A percentile compares a stretch with the other conserved stretches of the same genome.
These are phyloP conservation scores for Hyphopichia fennica DNA, from an alignment of 1,139 yeast genomes.

Conservation along the genomic window DNA sequence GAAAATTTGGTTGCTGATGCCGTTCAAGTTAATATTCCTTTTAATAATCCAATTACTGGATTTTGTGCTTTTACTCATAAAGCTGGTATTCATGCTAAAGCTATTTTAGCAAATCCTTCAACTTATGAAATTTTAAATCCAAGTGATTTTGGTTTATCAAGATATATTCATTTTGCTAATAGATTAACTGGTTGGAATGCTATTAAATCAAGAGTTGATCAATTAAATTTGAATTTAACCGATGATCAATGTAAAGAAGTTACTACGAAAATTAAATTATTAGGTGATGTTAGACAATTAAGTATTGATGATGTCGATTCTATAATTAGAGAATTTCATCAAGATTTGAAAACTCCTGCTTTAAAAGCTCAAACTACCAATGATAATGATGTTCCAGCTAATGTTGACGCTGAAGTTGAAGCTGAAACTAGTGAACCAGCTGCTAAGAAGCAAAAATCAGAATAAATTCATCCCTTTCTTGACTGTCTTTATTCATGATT, in stretches of 20 bases:
- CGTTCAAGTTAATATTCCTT: conserved; percentile 58
- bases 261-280: conserved; percentile 51
- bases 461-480: conserved; percentile 13
- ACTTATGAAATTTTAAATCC: conserved; percentile 60
- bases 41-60: conserved; percentile 62
- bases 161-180: conserved; percentile 61
- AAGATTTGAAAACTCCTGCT: conserved; percentile 31
- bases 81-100: conserved; percentile 64
- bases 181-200: conserved; percentile 60
- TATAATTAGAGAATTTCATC: conserved; percentile 46
- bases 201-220: conserved; percentile 48
- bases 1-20: conserved; percentile 60
- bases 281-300: conserved; percentile 56
- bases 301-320: conserved; percentile 51
- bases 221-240: conserved; percentile 47
- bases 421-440: conserved; percentile 27
- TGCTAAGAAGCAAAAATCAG: conserved; percentile 37
- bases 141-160: conserved; percentile 55
- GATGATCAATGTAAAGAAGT: conserved; percentile 60
- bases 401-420: conserved; percentile 14
- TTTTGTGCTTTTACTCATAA: conserved; percentile 64
- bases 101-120: conserved; percentile 59
- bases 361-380: conserved; percentile 22
- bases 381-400: conserved; percentile 18
- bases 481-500: neutral